Base-by-base conservation (phyloP, 805 yeast species). In the Scheffersomyces stipitis region DNA sequence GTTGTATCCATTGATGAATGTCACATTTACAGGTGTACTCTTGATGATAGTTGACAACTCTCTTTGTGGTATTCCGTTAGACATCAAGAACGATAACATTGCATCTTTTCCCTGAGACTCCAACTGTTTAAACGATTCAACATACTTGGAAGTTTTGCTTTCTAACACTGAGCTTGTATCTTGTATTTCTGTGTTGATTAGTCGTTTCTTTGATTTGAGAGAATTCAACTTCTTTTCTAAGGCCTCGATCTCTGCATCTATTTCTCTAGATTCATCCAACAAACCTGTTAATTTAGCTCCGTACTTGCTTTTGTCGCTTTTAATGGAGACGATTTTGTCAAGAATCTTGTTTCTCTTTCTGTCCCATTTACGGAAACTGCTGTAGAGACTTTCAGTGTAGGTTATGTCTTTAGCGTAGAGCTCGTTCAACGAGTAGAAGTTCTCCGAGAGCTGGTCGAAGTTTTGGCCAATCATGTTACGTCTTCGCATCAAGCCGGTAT, bases 111-210 rank as follows among this genome's bases (percentile, higher is more conserved):
- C 79, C n/a, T 52, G 45, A 2, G 27, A 37, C 31, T 73, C 78
- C 17, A 72, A 51, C 4, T 54, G 56, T 18, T 57, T 58, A 31
- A 74, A 66, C 18, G 65, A 48, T 26, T 70, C 71, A 12, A 67
- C 67, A 40, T 69, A 73, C 28, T 64, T 64, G 9, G 76, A 69
- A 0, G 76, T 51, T 42, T 62, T 67, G 38, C 76, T 71, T 37
- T 76, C 81, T 17, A 77, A 44, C 3, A 76, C 64, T 2, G 80
- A 75, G 45, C 73, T 68, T 1, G 81, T 66, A 14, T 65, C 66
- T 17, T 61, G 56, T 18, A 76, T 54, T 46, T 76, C 81, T 7
- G 45, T 35, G 7, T 49, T 46, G 0, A 77, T 35, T 3, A 64
- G 40, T 8, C 38, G 44, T 34, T 66, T 66, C 48, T 68, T 71